A percentile compares a stretch with the other conserved stretches of the same genome.
Conservation (phyloP, 495 filamentous ascomycete species). For the Hypoxylon trugodes region DNA sequence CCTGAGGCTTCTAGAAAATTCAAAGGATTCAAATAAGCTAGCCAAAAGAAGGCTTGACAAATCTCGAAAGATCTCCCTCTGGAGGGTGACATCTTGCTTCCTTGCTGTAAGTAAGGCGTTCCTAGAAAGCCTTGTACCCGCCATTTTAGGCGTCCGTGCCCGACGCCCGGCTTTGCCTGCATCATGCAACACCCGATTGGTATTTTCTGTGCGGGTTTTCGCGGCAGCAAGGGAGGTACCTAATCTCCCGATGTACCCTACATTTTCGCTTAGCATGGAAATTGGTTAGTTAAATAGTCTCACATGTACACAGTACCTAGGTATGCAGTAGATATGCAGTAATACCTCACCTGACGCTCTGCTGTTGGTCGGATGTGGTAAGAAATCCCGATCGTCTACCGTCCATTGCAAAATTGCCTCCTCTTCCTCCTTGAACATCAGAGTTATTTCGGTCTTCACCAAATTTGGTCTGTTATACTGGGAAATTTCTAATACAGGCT, state of each 20-base stretch:
- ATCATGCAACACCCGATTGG: not conserved
- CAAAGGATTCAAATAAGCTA: not conserved
- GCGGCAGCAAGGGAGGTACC: too few species aligned
- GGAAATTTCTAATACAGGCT: not conserved
- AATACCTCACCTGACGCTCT: slow-evolving; percentile 9
- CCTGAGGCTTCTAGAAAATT: not conserved
- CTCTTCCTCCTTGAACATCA: not conserved
- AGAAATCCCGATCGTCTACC: too few species aligned
- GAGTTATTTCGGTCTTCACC: not conserved
- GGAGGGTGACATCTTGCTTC: not conserved
- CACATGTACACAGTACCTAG: not conserved
- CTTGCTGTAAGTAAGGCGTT: not conserved
- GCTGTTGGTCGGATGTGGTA: not conserved
- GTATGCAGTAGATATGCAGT: not conserved
- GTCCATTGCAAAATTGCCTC: not conserved
- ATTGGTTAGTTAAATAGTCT: not conserved
- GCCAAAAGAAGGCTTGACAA: too few species aligned
- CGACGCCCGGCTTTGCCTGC: not conserved
- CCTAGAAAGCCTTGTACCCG: not conserved
- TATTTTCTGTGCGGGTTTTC: not conserved
- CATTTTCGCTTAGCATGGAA: not conserved
- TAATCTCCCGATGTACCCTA: not conserved
- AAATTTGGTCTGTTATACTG: not conserved
- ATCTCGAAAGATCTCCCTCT: not conserved
- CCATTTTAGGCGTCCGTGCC: not conserved